Base-by-base conservation (phyloP, 164 flowering plant species). In the Umbellularia californica region DNA sequence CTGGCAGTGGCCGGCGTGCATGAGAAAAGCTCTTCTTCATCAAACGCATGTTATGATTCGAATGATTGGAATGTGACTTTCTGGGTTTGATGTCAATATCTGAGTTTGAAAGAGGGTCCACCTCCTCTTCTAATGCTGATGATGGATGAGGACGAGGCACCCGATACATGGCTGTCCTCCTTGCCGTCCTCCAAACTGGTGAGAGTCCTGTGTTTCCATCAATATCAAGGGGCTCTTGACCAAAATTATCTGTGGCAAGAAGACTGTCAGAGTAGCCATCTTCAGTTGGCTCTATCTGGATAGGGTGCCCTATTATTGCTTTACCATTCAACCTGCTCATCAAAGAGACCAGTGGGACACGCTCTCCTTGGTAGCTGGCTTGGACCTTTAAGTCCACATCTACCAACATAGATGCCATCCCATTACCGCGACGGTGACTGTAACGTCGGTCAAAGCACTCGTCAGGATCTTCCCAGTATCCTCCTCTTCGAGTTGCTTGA, bases 251-350 rank as follows among this genome's bases (percentile, higher is more conserved):
- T 19, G 72, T 25, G 30, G 87, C 70, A 33, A 90, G 67, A 75
- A 85, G 80, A 70, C 33, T 62, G 5, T 86, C 86, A 47, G 96
- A 73, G 1, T 82, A 83, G 65, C 95, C 89, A 55, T 91, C 90
- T 81, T 81, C 87, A 20, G 93, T 55, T 33, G 71, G 79, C 84
- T 90, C 92, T 52, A 93, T 77, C 78, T 85, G 89, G 69, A 93
- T 75, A 15, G 98, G 95, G 71, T 92, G 98, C 47, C 99, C 99
- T 25, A 95, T 77, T 35, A 93, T 92, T 75, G 98, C 90, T 80
- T 84, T 84, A 33, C 95, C 95, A 83, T 91, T 84, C 70, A 87
- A 77, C 80, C 87, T 84, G 79, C 99, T 93, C 90, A 84, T 85
- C 65, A 93, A 77, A 50, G 95, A 92, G 58, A 95, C 88, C 70